phyloP scores from a whole-genome alignment of 2,329 filamentous ascomycete species.

The Chlorencoelia australis region DNA sequence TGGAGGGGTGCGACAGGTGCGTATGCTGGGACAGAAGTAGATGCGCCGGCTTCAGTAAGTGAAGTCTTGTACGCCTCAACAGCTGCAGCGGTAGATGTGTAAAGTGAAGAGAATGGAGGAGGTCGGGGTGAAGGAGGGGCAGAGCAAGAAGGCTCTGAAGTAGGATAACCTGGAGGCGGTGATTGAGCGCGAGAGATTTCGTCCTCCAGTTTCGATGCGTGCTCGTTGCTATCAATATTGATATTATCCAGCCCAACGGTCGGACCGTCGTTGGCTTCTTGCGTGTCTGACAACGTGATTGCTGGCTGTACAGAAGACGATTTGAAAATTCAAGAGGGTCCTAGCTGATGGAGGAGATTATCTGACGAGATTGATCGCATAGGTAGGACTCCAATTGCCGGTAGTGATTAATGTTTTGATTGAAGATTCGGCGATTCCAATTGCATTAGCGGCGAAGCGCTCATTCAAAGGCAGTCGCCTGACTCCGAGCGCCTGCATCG shows the following conservation, averaged over 20 bases:
- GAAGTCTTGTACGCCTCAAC: constrained; percentile 29
- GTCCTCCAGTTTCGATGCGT: constrained; percentile 27
- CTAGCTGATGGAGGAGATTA: no score
- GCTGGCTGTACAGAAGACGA: no score
- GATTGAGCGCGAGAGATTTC: constrained; percentile 33
- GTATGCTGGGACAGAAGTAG: constrained; percentile 43
- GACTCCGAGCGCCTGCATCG: no score
- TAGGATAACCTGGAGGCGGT: constrained; percentile 51
- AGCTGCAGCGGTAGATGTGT: constrained; percentile 32
- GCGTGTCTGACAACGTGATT: constrained; percentile 40
- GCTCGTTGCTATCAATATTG: constrained; percentile 12
- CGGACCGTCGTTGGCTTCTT: constrained; percentile 35
- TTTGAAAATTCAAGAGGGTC: no score
- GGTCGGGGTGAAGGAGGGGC: constrained; percentile 35
- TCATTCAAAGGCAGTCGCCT: no score
- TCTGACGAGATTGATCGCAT: no score
- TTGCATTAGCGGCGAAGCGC: no score
- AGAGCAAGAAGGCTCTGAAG: constrained; percentile 40
- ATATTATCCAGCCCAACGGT: constrained; percentile 30
- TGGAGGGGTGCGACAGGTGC: constrained; percentile 34
- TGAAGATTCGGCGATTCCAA: no score
- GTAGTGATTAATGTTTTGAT: no score
- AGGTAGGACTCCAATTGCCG: no score
- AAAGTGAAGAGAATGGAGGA: constrained; percentile 53
- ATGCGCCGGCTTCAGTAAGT: constrained; percentile 29